These are phyloP conservation scores for Breynia disticha DNA, from an alignment of 441 rosid species.

Conservation along the genomic window DNA sequence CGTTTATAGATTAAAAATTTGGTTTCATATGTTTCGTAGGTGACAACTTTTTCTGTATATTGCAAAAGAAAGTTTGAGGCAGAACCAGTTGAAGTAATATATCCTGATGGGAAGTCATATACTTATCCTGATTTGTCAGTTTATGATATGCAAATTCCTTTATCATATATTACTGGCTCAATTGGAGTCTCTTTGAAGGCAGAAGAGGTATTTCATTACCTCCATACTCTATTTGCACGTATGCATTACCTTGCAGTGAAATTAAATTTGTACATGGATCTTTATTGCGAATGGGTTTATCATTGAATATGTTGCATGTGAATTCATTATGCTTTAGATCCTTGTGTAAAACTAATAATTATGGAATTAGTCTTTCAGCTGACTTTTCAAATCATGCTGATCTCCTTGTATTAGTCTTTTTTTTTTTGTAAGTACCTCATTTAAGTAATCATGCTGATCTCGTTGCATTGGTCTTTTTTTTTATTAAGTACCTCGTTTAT, in stretches of 20 bases:
- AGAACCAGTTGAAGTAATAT: slow-evolving; percentile 84
- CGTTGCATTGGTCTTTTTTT: too few species aligned
- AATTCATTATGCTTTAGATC: too few species aligned
- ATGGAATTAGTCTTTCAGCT: too few species aligned
- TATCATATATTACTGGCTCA: slow-evolving; percentile 61
- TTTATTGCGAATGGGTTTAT: too few species aligned
- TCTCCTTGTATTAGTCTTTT: too few species aligned
- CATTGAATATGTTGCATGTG: too few species aligned
- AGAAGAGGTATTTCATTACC: slow-evolving; percentile 48
- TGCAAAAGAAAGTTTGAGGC: slow-evolving; percentile 72
- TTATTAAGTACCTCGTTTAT: too few species aligned
- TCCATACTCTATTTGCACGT: background rate
- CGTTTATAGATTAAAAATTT: background rate
- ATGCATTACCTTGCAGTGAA: background rate
- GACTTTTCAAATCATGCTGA: too few species aligned
- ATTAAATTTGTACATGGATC: background rate
- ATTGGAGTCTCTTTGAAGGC: slow-evolving; percentile 70
- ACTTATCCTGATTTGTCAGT: slow-evolving; percentile 65
- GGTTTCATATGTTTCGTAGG: slow-evolving; percentile 28
- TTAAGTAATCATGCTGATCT: too few species aligned
- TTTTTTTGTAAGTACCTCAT: too few species aligned
- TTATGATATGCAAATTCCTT: slow-evolving; percentile 65
- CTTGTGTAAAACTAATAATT: too few species aligned
- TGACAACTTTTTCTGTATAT: slow-evolving; percentile 61
- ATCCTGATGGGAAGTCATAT: slow-evolving; percentile 49